These are phyloP conservation scores for Rhodofomes roseus DNA, from an alignment of 1,284 basidiomycete genomes.

Conservation along the genomic window DNA sequence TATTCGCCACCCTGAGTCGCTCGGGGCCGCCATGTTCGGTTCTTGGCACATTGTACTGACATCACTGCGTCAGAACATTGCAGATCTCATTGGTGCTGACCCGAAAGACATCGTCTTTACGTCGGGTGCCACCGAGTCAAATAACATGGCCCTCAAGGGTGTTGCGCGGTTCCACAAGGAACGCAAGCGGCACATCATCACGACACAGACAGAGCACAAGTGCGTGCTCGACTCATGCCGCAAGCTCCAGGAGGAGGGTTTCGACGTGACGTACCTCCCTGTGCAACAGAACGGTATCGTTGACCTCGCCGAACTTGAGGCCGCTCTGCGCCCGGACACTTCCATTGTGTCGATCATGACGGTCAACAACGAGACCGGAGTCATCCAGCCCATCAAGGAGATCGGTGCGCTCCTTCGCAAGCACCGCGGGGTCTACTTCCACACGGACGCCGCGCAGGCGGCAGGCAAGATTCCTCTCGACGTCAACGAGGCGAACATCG, in stretches of 20 bases:
- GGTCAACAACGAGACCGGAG: slow-evolving; percentile 99
- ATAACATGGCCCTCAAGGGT: slow-evolving; percentile 98
- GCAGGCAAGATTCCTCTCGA: slow-evolving; percentile 89
- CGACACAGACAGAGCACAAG: slow-evolving; percentile 97
- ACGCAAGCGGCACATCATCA: slow-evolving; percentile 89
- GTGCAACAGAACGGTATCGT: slow-evolving; percentile 88
- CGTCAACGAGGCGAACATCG: slow-evolving; percentile 95
- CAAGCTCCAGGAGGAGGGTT: slow-evolving; percentile 93
- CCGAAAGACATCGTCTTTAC: slow-evolving; percentile 97
- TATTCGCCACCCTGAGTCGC: background rate
- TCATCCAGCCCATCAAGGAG: slow-evolving; percentile 96
- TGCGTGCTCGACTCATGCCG: slow-evolving; percentile 98
- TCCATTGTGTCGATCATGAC: slow-evolving; percentile 84
- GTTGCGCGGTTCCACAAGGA: slow-evolving; percentile 93
- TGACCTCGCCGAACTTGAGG: slow-evolving; percentile 33
- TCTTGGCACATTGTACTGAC: background rate
- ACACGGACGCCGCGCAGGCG: slow-evolving; percentile 98
- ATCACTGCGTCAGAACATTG: slow-evolving; percentile 62
- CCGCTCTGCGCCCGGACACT: slow-evolving; percentile 31
- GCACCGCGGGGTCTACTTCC: slow-evolving; percentile 89
- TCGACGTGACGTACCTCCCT: slow-evolving; percentile 96
- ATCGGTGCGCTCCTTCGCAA: slow-evolving; percentile 85
- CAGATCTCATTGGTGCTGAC: slow-evolving; percentile 91
- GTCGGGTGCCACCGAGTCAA: slow-evolving; percentile 96
- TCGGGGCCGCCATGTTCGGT: background rate